A percentile compares a stretch with the other conserved stretches of the same genome.
Conservation (phyloP, 2,329 filamentous ascomycete species). For the Botrytis elliptica region DNA sequence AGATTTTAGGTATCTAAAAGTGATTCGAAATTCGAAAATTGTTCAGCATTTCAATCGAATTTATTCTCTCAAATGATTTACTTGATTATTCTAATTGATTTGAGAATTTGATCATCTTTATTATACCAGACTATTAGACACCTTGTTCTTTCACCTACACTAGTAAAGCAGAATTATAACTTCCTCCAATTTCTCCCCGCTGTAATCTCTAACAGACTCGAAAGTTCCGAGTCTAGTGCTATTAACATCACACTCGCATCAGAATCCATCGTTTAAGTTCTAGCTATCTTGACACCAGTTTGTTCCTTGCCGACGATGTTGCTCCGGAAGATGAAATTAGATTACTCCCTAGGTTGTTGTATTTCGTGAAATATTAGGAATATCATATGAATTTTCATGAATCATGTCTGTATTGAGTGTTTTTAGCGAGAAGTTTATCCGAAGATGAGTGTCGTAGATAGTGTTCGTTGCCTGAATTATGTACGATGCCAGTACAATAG, state of each 20-base stretch:
- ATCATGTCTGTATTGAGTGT: background rate
- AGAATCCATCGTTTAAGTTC: background rate
- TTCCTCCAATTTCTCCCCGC: background rate
- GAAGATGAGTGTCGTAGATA: background rate
- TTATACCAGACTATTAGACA: too few relatives aligned
- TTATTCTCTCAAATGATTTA: too few relatives aligned
- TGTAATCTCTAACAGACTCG: background rate
- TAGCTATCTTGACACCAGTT: background rate
- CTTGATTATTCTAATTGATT: too few relatives aligned
- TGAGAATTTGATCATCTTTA: too few relatives aligned
- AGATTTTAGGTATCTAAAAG: too few relatives aligned
- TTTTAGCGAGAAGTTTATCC: background rate
- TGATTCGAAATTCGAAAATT: too few relatives aligned
- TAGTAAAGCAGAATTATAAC: background rate
- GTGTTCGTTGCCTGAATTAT: background rate
- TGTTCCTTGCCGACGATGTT: background rate
- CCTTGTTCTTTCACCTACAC: background rate
- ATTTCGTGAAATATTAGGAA: background rate
- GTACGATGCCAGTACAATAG: background rate
- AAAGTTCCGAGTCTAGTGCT: background rate
- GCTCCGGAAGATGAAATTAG: background rate
- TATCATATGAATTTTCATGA: fast-evolving
- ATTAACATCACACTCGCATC: background rate
- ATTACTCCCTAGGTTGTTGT: background rate
- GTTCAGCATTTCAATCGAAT: too few relatives aligned